Evolutionary conservation across 352 stramenopile genomes (phyloP).

Genomic region (Phytophthora parvispora): DNA sequence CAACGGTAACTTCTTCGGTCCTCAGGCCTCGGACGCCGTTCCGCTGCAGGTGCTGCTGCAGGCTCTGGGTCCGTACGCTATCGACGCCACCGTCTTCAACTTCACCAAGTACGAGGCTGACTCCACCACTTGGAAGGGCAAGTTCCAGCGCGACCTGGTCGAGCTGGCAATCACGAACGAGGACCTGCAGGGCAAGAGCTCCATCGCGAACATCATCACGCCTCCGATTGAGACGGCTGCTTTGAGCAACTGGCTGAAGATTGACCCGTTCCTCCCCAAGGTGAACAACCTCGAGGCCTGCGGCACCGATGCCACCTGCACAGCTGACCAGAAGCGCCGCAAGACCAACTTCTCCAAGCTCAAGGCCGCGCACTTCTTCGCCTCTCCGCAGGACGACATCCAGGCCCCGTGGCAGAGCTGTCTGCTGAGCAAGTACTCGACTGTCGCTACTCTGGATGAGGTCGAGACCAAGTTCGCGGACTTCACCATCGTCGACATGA

Average conservation of each 20-base stretch:
- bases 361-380: slow-evolving; percentile 57
- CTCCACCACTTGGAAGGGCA: slow-evolving; percentile 35
- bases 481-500: slow-evolving; percentile 40
- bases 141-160: slow-evolving; percentile 52
- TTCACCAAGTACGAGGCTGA: slow-evolving; percentile 43
- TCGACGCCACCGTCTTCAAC: slow-evolving; percentile 40
- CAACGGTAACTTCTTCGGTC: slow-evolving; percentile 69
- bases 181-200: slow-evolving; percentile 35
- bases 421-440: slow-evolving; percentile 49
- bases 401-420: slow-evolving; percentile 53
- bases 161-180: slow-evolving; percentile 30
- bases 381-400: slow-evolving; percentile 50
- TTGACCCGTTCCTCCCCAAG: slow-evolving; percentile 47
- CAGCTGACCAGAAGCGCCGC: slow-evolving; percentile 29
- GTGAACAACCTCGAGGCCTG: slow-evolving; percentile 46
- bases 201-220: slow-evolving; percentile 42
- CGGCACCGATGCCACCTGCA: slow-evolving; percentile 18
- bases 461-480: slow-evolving; percentile 42
- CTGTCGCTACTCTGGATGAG: slow-evolving; percentile 33
- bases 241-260: slow-evolving; percentile 40
- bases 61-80: slow-evolving; percentile 41
- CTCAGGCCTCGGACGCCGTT: slow-evolving; percentile 45
- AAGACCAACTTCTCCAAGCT: slow-evolving; percentile 57
- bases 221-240: slow-evolving; percentile 34
- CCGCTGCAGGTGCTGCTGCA: slow-evolving; percentile 50